Evolutionary conservation across 164 flowering plant species (phyloP), one percentile per base, ranked within the genome.

Genomic region (Litsea cubeba): DNA sequence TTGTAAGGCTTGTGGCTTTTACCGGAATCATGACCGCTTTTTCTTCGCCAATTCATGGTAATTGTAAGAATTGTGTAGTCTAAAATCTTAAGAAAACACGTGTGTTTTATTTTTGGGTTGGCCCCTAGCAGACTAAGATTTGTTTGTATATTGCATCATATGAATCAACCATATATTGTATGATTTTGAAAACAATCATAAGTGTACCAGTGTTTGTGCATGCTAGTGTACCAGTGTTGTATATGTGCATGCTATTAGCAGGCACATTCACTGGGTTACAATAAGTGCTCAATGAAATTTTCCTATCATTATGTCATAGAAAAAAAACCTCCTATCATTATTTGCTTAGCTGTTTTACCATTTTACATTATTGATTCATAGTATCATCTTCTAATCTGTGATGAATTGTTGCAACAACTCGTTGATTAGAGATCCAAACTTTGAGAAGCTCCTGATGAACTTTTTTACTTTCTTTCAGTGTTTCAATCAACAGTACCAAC

Each of bases 401-500:
- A 40, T 40, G 46, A 40, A 40, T 40, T 40, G 46, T 40, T 40
- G 10, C 46, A 40, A 40, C 18, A 58, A 4, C n/a, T 1, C 18
- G 22, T 58, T 17, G 22, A 58, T 17, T 0, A 5, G 46, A 40
- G 1, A 40, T 35, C 46, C 46, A 35, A 35, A 40, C 46, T 5
- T 40, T 40, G 66, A 24, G 66, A 12, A 0, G 28, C 40, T 28
- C 50, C 69, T 28, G 8, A 17, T 66, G 40, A 66, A 28, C 46
- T n/a, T 62, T 69, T 8, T 71, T 74, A 32, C 54, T 76, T 23
- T 40, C 70, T 79, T 83, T 81, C 92, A 95, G 99, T 79, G 84
- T 93, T 65, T 95, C 99, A 25, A 90, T 92, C 26, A 92, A 79
- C 81, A 87, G 88, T 73, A 80, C 91, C 78, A 90, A 91, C 85